Conservation (phyloP, 768 basidiomycete genomes). For the Hericium rajendrae region DNA sequence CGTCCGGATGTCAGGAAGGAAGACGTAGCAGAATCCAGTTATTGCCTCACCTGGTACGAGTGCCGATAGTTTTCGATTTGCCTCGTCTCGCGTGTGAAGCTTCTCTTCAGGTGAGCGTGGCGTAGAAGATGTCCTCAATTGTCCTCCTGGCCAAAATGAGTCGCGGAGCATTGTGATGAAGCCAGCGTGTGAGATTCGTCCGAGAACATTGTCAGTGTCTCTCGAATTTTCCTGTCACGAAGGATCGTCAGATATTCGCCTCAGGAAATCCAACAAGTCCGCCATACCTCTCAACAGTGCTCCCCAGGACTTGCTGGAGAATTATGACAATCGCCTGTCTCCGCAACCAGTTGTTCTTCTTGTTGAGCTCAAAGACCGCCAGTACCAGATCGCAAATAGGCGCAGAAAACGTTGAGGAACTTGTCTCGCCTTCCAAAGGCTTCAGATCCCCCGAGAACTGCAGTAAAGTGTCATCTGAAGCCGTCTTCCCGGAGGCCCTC, state of each 20-base stretch:
- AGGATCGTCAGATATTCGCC: neutral
- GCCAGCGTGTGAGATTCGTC: slow-evolving; percentile 63
- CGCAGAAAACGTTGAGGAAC: slow-evolving; percentile 79
- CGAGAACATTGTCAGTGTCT: slow-evolving; percentile 53
- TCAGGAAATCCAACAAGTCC: neutral
- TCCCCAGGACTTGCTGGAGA: slow-evolving; percentile 89
- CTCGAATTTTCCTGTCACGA: slow-evolving; percentile 70
- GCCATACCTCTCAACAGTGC: slow-evolving; percentile 83
- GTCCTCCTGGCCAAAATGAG: slow-evolving; percentile 80
- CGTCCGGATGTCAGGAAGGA: neutral
- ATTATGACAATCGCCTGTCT: slow-evolving; percentile 95
- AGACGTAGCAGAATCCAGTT: neutral
- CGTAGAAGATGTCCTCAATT: slow-evolving; percentile 44
- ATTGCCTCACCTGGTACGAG: slow-evolving; percentile 71
- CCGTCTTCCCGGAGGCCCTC: slow-evolving; percentile 55
- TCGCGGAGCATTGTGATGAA: slow-evolving; percentile 63
- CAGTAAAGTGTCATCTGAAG: slow-evolving; percentile 60
- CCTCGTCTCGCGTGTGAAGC: slow-evolving; percentile 69
- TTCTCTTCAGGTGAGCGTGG: slow-evolving; percentile 82
- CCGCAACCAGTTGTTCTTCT: slow-evolving; percentile 93
- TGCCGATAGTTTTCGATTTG: slow-evolving; percentile 82
- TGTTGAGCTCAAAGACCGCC: slow-evolving; percentile 90
- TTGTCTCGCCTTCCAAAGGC: slow-evolving; percentile 81
- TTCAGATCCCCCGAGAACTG: slow-evolving; percentile 71
- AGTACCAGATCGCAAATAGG: slow-evolving; percentile 92